Evolutionary conservation across 441 rosid genomes (phyloP), one percentile per base, ranked within the genome.

Genomic region (Syzygium malaccense): DNA sequence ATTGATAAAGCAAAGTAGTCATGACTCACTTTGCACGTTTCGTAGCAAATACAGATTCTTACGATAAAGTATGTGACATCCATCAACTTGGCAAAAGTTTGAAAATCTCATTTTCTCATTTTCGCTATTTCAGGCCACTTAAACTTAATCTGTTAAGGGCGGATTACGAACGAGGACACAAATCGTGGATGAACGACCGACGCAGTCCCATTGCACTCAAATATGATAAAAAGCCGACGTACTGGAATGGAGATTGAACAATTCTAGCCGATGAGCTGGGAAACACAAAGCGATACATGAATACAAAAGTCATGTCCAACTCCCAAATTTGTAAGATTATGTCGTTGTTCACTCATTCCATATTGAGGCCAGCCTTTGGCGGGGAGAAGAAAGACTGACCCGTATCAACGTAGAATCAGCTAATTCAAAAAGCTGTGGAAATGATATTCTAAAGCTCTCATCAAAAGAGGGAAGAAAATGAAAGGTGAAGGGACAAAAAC

Each of bases 21-120:
- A 41, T 3, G 53, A 6, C 53, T 75, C n/a, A 2, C 18, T 23
- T 5, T n/a, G 8, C 13, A 41, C 2, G 1, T 75, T 23, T 6
- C 15, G 49, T 14, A 12, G 23, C 4, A 4, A 10, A 12, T 17
- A 1, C 4, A 8, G 14, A 75, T 41, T 75, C 8, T 2, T 23
- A 41, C 0, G 49, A 25, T 25, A 20, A 37, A 26, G 4, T 3
- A 26, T 6, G 17, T 30, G 18, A 28, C 7, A 28, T 60, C 8
- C 4, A 11, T 4, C 17, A 12, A 41, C n/a, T 3, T 48, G 2
- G 20, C 4, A 64, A 30, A 0, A 0, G 0, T 15, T 30, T 14
- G 37, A 64, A 64, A 15, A 64, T 64, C 54, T 53, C 0, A 45
- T 45, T 7, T 45, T 45, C 48, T 7, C 9, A 45, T 45, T 64